phyloP scores from a whole-genome alignment of 129 eudicot genomes.

The Flaveria trinervia region DNA sequence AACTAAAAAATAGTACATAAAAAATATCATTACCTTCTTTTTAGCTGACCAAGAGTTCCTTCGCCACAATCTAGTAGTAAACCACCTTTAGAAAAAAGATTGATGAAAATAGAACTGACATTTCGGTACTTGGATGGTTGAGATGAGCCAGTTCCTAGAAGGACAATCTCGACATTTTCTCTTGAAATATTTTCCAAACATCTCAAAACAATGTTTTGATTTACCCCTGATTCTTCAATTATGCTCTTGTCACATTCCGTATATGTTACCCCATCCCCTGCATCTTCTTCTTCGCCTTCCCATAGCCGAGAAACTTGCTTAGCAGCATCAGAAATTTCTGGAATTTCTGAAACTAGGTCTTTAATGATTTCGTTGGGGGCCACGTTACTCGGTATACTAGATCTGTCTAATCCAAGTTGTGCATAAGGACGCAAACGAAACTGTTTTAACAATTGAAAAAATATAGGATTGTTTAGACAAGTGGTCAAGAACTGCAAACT shows the following conservation, averaged over 20 bases:
- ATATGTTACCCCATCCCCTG: constrained; percentile 15
- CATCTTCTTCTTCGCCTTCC: constrained; percentile 32
- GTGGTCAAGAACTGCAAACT: not conserved
- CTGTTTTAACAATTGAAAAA: constrained; percentile 35
- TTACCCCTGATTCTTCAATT: constrained; percentile 69
- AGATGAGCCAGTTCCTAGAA: constrained; percentile 90
- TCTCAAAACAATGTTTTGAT: constrained; percentile 43
- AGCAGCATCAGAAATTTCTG: constrained; percentile 74
- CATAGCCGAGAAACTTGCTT: constrained; percentile 55
- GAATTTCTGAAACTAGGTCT: constrained; percentile 61
- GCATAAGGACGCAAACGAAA: constrained; percentile 76
- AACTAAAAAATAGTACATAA: not conserved
- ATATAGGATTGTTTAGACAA: not conserved
- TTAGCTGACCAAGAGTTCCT: constrained; percentile 90
- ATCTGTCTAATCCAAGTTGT: constrained; percentile 75
- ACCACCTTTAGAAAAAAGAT: constrained; percentile 83
- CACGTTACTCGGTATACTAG: constrained; percentile 49
- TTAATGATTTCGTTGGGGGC: constrained; percentile 43
- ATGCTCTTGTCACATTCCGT: constrained; percentile 21
- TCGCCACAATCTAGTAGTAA: constrained; percentile 87
- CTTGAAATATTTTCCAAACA: constrained; percentile 74
- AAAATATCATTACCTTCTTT: constrained; percentile 60
- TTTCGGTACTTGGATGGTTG: constrained; percentile 95
- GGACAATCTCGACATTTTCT: constrained; percentile 88
- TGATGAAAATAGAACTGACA: constrained; percentile 78